These are phyloP conservation scores for Saksenaea vasiformis DNA, from an alignment of 371 early-diverging fungal species.

Conservation along the genomic window DNA sequence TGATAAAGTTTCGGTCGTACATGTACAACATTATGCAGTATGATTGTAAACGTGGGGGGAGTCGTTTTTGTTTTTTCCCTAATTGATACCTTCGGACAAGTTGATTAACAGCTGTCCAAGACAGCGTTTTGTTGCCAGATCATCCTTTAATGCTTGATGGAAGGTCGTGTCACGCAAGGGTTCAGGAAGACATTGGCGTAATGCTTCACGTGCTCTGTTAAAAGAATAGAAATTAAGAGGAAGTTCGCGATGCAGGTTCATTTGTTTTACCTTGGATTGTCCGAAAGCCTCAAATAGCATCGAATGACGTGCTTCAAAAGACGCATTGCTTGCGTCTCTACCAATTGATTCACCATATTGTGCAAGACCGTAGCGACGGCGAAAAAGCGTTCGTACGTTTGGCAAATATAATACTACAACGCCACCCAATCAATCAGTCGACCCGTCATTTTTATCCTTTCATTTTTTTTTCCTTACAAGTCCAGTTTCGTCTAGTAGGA, in stretches of 20 bases:
- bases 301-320: constrained; percentile 94
- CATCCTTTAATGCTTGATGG: constrained; percentile 78
- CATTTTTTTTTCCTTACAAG: constrained; percentile 51
- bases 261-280: constrained; percentile 76
- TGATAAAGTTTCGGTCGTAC: constrained; percentile 3
- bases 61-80: constrained; percentile 3
- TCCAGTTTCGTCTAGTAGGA: constrained; percentile 94
- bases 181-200: constrained; percentile 88
- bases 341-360: constrained; percentile 92
- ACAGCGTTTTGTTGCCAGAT: constrained; percentile 77
- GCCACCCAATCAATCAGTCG: background rate
- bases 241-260: background rate
- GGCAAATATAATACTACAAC: constrained; percentile 90
- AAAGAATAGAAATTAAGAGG: background rate
- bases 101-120: constrained; percentile 68
- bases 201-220: constrained; percentile 78
- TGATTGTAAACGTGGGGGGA: background rate
- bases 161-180: constrained; percentile 83
- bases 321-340: constrained; percentile 83
- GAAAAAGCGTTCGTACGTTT: constrained; percentile 96
- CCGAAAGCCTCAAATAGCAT: constrained; percentile 93
- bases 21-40: constrained; percentile 9
- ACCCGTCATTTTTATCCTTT: background rate
- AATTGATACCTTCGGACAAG: constrained; percentile 53
- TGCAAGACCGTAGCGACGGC: constrained; percentile 95